Evolutionary conservation across 192 early-diverging fungal species (phyloP), one percentile per base, ranked within the genome.

Genomic region (Phycomyces blakesleeanus): DNA sequence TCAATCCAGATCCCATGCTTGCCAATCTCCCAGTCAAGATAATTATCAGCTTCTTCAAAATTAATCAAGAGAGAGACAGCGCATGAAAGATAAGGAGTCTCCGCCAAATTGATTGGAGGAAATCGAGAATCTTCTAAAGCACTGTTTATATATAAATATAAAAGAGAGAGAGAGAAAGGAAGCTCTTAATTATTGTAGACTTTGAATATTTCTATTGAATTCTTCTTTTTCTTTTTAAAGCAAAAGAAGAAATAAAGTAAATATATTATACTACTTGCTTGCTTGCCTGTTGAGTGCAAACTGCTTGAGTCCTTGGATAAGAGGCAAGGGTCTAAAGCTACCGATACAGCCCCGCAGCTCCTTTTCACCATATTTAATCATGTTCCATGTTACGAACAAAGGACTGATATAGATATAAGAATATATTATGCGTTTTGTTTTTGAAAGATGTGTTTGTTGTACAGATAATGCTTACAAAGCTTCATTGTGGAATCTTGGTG

Each of bases 1-100:
- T 93, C 91, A 34, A 98, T 95, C 89, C 93, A 91, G 44, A 98
- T 90, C 5, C 96, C 96, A 77, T 98, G 96, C 12, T 61, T 78
- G 18, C 96, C 96, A 55, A 95, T 62, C 58, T 89, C 86, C 96
- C 96, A 98, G 73, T 98, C 96, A 27, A 87, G 66, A 61, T 86
- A 89, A 64, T 88, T 71, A 7, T 66, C 60, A 0, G 67, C 91
- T 8, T 77, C 73, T 66, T 98, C 96, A 83, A 98, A 98, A 40
- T 95, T 73, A 8, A 85, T 88, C 49, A 98, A 72, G 25, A 98
- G 78, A 22, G 94, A 96, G 0, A 98, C 91, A 3, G 81, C 83
- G 69, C 93, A 95, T 16, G 72, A 54, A 1, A 98, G 73, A 22
- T 58, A 51, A 0, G 82, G 70, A 7, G 97, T 53, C 73, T 98